Evolutionary conservation across 345 rosid species (phyloP).

Genomic region (Populus euphratica): DNA sequence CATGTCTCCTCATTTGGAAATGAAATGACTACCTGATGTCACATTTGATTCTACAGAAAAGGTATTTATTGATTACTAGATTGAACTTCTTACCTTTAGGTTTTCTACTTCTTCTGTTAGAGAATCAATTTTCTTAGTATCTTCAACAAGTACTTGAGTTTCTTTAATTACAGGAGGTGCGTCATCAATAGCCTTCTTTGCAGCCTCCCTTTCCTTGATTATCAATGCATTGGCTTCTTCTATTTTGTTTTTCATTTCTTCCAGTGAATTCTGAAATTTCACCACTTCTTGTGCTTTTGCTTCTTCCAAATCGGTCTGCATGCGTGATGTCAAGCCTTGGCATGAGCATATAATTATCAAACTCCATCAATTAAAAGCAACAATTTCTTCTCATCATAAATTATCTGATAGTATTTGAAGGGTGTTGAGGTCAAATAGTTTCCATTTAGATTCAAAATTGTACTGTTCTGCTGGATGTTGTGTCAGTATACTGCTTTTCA

Average conservation of each 20-base stretch:
- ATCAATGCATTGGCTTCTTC: slow-evolving; percentile 38
- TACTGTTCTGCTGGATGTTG: neutral
- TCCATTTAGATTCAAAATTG: slow-evolving; percentile 7
- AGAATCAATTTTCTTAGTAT: slow-evolving; percentile 38
- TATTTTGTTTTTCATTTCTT: slow-evolving; percentile 41
- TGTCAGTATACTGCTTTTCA: neutral
- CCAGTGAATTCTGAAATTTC: slow-evolving; percentile 36
- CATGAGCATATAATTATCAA: slow-evolving; percentile 5
- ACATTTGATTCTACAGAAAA: neutral
- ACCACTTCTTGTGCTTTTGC: slow-evolving; percentile 42
- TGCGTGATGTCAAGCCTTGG: neutral
- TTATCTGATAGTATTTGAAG: neutral
- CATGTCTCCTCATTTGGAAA: neutral
- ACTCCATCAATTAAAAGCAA: neutral
- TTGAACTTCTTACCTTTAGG: slow-evolving; percentile 33
- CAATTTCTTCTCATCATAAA: neutral
- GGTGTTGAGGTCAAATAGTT: neutral
- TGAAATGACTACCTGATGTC: neutral
- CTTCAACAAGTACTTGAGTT: slow-evolving; percentile 49
- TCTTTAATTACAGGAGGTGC: slow-evolving; percentile 50
- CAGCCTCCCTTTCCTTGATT: slow-evolving; percentile 37
- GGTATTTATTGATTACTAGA: neutral
- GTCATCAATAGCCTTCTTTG: slow-evolving; percentile 45
- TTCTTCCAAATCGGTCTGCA: slow-evolving; percentile 50
- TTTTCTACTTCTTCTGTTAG: slow-evolving; percentile 44